Conservation (phyloP, 1,284 basidiomycete genomes). For the Caloboletus firmus region DNA sequence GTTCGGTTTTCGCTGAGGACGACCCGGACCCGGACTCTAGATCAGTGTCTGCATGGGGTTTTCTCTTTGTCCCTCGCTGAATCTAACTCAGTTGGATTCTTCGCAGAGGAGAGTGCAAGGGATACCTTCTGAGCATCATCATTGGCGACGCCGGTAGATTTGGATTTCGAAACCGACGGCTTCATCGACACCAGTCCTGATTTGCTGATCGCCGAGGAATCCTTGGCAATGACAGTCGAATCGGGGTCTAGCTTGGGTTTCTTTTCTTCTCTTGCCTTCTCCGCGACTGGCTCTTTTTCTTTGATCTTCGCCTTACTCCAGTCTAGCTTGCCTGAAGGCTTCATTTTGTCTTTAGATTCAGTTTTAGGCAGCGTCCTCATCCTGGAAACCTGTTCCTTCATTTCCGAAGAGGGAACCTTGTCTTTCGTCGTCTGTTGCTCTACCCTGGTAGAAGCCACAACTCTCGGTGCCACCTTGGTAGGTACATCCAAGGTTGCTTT, state of each 20-base stretch:
- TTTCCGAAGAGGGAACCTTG: conserved; percentile 8
- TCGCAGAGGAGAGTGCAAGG: neutral
- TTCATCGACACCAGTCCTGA: neutral
- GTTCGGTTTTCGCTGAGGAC: conserved; percentile 11
- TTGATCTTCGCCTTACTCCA: conserved; percentile 61
- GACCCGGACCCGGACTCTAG: conserved; percentile 44
- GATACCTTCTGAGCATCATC: conserved; percentile 11
- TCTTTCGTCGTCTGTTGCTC: conserved; percentile 25
- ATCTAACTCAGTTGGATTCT: conserved; percentile 10
- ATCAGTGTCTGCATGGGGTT: conserved; percentile 45
- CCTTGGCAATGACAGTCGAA: neutral
- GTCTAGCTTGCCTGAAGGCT: conserved; percentile 56
- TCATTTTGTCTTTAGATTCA: conserved; percentile 39
- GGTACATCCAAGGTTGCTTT: conserved; percentile 28
- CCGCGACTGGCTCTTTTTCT: conserved; percentile 22
- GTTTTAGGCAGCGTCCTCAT: conserved; percentile 11
- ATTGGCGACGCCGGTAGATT: neutral
- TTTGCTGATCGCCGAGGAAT: neutral
- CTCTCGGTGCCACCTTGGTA: conserved; percentile 12
- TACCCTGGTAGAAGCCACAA: neutral
- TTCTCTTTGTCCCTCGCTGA: conserved; percentile 60
- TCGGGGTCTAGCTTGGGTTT: conserved; percentile 23
- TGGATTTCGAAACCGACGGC: neutral
- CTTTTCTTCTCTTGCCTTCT: conserved; percentile 28
- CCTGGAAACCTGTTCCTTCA: conserved; percentile 13